Base-by-base conservation (phyloP, 306 rosid species). In the Alnus rubra region DNA sequence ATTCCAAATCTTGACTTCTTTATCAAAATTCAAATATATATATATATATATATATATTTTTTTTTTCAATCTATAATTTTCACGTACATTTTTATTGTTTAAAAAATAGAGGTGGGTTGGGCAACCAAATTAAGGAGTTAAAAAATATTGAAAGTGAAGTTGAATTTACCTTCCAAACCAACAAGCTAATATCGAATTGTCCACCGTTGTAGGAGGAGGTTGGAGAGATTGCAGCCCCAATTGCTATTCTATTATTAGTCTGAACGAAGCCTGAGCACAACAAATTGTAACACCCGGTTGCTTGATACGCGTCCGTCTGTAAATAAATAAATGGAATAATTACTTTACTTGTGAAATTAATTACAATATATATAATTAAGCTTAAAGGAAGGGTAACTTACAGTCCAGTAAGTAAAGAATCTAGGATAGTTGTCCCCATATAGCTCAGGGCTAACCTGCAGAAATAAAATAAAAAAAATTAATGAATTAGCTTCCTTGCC, bases 351-450 rank as follows among this genome's bases (percentile, higher is more conserved):
- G 23, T 74, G 3, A 11, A 71, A 62, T 35, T 60, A 51, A 30
- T 18, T 15, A 58, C 12, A 35, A 33, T 52, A 54, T 42, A 28
- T 15, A 1, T 31, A 33, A 71, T 18, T 56, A 60, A 62, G 62
- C 75, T 75, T 78, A 9, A 85, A 79, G 79, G 77, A 74, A 86
- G 39, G 72, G 62, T 7, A 51, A 86, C 97, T 89, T 73, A 94
- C 98, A 12, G 98, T 94, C 98, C 98, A 94, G 45, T 94, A 94
- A 62, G 98, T 94, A 86, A 94, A 94, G 84, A 94, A 92, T 86
- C 98, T 88, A 9, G 98, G 95, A 76, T 89, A 89, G 77, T 64
- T 92, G 84, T 94, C 98, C 79, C 98, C 98, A 76, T 94, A 94
- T 23, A 94, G 91, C 91, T 92, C 95, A 3, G 98, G 98, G 86